Evolutionary conservation across 163 green algal genomes (phyloP).

Genomic region (Volvox carteri): DNA sequence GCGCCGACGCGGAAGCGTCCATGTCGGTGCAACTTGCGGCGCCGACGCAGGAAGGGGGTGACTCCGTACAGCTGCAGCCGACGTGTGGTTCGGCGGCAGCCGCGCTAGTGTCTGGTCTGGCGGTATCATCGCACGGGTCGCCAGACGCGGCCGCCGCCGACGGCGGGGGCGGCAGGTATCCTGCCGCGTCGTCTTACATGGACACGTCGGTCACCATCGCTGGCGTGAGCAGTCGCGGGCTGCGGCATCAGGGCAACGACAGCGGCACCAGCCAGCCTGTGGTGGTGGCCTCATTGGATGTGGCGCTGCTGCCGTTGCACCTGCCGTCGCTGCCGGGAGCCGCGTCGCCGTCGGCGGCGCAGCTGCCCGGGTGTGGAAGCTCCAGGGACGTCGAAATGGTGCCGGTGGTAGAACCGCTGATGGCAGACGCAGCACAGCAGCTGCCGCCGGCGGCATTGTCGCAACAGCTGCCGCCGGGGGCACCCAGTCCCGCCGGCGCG

Average conservation of each 20-base stretch:
- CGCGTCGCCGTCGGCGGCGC: not conserved
- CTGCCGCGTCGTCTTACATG: not conserved
- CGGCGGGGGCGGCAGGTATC: not conserved
- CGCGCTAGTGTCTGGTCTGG: constrained; percentile 43
- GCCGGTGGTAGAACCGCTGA: not conserved
- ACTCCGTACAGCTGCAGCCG: not conserved
- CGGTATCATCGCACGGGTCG: constrained; percentile 40
- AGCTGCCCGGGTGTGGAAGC: not conserved
- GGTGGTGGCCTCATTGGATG: no score
- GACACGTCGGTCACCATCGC: not conserved
- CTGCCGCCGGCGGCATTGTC: not conserved
- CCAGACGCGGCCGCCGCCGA: not conserved
- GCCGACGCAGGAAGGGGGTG: not conserved
- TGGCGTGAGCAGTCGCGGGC: not conserved
- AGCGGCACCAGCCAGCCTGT: not conserved
- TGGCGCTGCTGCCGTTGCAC: not conserved
- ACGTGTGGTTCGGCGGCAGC: not conserved
- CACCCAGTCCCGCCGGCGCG: not conserved
- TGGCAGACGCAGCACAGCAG: not conserved
- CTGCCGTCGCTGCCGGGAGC: not conserved
- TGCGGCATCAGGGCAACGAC: no score
- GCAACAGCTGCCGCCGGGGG: not conserved
- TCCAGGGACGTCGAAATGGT: constrained; percentile 24
- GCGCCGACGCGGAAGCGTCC: not conserved
- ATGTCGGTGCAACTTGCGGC: not conserved